These are phyloP conservation scores for Chaetomium globosum DNA, from an alignment of 2,329 filamentous ascomycete species.

Conservation along the genomic window DNA sequence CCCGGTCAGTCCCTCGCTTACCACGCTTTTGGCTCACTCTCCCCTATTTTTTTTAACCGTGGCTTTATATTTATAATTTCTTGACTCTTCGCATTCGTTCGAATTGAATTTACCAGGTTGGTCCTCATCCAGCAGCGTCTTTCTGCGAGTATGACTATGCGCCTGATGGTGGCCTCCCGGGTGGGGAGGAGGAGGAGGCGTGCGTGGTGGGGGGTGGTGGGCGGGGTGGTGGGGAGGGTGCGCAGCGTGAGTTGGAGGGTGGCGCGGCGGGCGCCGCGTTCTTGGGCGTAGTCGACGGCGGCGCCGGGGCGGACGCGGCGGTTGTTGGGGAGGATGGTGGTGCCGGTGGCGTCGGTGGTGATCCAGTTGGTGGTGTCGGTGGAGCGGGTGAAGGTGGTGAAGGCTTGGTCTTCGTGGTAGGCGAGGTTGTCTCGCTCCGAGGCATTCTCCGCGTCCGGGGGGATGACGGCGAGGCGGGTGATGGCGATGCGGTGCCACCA, in stretches of 20 bases:
- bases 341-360: constrained; percentile 14
- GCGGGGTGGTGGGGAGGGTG: constrained; percentile 45
- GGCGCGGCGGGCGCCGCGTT: constrained; percentile 50
- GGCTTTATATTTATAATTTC: no score
- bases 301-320: constrained; percentile 26
- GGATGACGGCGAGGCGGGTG: neutral
- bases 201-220: constrained; percentile 43
- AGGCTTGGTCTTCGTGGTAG: constrained; percentile 43
- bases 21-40: no score
- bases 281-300: constrained; percentile 39
- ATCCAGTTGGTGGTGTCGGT: constrained; percentile 30
- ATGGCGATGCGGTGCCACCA: constrained; percentile 22
- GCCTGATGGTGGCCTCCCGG: constrained; percentile 36
- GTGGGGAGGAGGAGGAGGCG: constrained; percentile 45
- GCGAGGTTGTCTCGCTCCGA: constrained; percentile 39
- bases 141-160: no score
- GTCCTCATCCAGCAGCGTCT: no score
- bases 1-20: no score
- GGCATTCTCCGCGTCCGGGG: neutral
- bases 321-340: constrained; percentile 32
- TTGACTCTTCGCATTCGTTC: no score
- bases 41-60: no score
- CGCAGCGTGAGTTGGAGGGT: constrained; percentile 50
- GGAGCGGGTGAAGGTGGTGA: constrained; percentile 41
- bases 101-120: no score